These are phyloP conservation scores for Aspergillus homomorphus DNA, from an alignment of 495 filamentous ascomycete genomes.

Conservation along the genomic window DNA sequence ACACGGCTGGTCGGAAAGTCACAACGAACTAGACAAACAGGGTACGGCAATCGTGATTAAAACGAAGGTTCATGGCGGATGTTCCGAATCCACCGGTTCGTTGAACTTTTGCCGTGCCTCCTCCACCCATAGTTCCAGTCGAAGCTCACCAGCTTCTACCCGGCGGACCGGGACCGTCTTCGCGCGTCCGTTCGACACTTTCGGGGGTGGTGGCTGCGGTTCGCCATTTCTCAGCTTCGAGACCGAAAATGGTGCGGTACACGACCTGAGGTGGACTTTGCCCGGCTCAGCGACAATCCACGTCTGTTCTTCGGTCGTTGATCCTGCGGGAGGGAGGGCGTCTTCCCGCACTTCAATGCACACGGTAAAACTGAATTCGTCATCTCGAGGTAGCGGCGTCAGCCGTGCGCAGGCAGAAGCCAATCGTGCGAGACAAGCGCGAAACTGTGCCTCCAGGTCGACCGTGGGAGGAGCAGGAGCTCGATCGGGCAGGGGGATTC, in stretches of 20 bases:
- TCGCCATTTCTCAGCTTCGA: conserved; percentile 41
- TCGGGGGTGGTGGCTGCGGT: conserved; percentile 37
- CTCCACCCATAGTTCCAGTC: conserved; percentile 55
- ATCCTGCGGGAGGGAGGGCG: conserved; percentile 69
- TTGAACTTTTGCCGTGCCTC: conserved; percentile 55
- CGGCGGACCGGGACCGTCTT: conserved; percentile 53
- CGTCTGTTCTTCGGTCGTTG: conserved; percentile 48
- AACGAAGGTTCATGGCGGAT: conserved; percentile 34
- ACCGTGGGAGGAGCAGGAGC: conserved; percentile 38
- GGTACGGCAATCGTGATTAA: conserved; percentile 15
- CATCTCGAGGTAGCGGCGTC: conserved; percentile 60
- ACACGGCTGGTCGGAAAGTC: conserved; percentile 18
- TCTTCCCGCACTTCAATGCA: conserved; percentile 80
- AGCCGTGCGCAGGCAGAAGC: conserved; percentile 57
- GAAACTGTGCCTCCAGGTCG: conserved; percentile 72
- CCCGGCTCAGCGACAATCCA: conserved; percentile 55
- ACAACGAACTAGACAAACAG: conserved; percentile 22
- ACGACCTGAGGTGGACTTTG: conserved; percentile 44
- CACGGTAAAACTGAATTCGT: conserved; percentile 77
- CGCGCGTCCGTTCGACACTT: conserved; percentile 43
- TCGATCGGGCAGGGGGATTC: conserved; percentile 33
- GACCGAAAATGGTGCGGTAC: conserved; percentile 46
- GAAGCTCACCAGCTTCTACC: conserved; percentile 52
- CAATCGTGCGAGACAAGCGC: conserved; percentile 52
- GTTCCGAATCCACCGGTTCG: conserved; percentile 45